Percentiles rank a stretch among this genome's conserved stretches.
These are phyloP conservation scores for Luffa acutangula DNA, from an alignment of 306 rosid genomes.

Conservation along the genomic window DNA sequence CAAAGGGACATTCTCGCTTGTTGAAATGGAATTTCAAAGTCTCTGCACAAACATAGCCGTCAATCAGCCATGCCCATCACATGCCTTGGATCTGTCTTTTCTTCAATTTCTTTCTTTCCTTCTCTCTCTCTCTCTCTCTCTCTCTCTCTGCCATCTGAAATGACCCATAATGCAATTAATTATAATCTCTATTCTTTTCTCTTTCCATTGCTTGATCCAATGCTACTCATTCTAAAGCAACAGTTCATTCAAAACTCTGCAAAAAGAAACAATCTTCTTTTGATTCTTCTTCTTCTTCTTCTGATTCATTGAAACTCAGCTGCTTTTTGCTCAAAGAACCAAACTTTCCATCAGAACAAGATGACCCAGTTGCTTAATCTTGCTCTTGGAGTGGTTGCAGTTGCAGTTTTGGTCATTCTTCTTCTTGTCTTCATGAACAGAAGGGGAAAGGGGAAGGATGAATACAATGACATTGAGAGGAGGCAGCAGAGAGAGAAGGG, in stretches of 20 bases:
- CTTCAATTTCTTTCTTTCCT: slow-evolving; percentile 1
- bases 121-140: slow-evolving; percentile 12
- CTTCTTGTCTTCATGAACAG: slow-evolving; percentile 30
- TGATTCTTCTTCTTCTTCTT: background rate
- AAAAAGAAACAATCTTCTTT: background rate
- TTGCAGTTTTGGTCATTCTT: slow-evolving; percentile 27
- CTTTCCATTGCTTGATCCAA: slow-evolving; percentile 13
- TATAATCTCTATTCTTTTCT: background rate
- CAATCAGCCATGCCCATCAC: slow-evolving; percentile 35
- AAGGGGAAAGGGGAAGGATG: slow-evolving; percentile 22
- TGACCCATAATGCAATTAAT: slow-evolving; percentile 5
- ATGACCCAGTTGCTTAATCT: slow-evolving; percentile 36
- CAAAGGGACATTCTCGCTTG: slow-evolving; percentile 4
- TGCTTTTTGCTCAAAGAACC: background rate
- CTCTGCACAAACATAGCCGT: background rate
- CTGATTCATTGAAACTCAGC: background rate
- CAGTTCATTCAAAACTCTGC: background rate
- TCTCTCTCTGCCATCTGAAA: slow-evolving; percentile 8
- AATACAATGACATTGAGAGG: slow-evolving; percentile 44
- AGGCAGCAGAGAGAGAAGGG: slow-evolving; percentile 29
- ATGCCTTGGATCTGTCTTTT: slow-evolving; percentile 58
- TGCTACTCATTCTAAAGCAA: background rate
- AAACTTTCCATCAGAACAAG: slow-evolving; percentile 20
- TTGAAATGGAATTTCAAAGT: background rate
- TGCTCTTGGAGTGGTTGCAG: slow-evolving; percentile 28